Evolutionary conservation across 75 land plant genomes (phyloP).

Genomic region (Pinus tabuliformis): DNA sequence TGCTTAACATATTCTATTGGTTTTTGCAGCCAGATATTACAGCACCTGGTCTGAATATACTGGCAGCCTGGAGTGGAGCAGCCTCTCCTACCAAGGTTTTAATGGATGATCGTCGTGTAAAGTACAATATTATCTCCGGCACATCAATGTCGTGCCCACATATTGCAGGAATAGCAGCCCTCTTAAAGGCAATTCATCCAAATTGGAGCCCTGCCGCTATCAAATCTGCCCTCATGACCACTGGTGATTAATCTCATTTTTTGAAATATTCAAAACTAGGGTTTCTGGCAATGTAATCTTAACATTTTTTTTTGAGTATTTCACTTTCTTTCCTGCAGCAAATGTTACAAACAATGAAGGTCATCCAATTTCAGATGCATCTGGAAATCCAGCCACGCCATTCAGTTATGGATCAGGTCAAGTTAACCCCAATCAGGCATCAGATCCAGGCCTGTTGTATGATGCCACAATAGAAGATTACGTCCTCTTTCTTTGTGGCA

Average conservation of each 20-base stretch:
- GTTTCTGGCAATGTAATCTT: neutral
- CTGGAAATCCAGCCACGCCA: slow-evolving; percentile 56
- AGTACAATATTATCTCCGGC: slow-evolving; percentile 27
- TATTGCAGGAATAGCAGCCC: slow-evolving; percentile 75
- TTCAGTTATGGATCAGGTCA: slow-evolving; percentile 55
- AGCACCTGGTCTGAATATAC: slow-evolving; percentile 17
- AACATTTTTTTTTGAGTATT: neutral
- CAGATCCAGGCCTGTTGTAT: slow-evolving; percentile 53
- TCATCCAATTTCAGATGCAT: slow-evolving; percentile 47
- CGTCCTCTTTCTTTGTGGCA: slow-evolving; percentile 27
- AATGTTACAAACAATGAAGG: slow-evolving; percentile 22
- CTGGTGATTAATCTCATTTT: slow-evolving; percentile 54
- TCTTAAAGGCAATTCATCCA: slow-evolving; percentile 78
- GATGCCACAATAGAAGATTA: slow-evolving; percentile 39
- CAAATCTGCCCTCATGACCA: slow-evolving; percentile 87
- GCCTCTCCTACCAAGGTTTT: slow-evolving; percentile 43
- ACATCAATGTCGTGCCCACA: slow-evolving; percentile 92
- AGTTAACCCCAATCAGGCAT: slow-evolving; percentile 30
- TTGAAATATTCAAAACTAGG: neutral
- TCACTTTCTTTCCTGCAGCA: slow-evolving; percentile 13
- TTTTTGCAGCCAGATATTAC: slow-evolving; percentile 12
- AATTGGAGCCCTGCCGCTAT: slow-evolving; percentile 87
- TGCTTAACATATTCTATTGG: too few relatives aligned
- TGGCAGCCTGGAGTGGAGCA: slow-evolving; percentile 15
- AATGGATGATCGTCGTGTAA: slow-evolving; percentile 37